phyloP scores from a whole-genome alignment of 805 yeast species.

The Yarrowia sp. region DNA sequence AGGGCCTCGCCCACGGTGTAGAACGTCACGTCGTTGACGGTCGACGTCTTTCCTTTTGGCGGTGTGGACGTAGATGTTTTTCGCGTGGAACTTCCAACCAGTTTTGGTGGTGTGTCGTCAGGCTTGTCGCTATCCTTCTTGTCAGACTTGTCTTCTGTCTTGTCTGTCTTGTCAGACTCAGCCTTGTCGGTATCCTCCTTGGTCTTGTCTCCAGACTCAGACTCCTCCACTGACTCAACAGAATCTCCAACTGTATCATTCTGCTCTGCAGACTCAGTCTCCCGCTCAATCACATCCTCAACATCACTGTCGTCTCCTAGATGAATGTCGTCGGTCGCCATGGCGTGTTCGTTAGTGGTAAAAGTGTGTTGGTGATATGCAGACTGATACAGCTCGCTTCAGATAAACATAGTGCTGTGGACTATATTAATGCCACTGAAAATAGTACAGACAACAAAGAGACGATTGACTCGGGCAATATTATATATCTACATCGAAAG shows the following conservation, averaged over 20 bases:
- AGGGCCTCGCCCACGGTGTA: not conserved
- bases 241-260: too few relatives aligned
- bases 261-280: not conserved
- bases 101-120: not conserved
- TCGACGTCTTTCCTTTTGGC: not conserved
- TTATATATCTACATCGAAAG: too few relatives aligned
- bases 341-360: not conserved
- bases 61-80: not conserved
- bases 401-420: too few relatives aligned
- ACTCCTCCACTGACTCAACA: not conserved
- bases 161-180: not conserved
- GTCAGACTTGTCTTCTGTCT: not conserved
- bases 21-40: not conserved
- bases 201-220: not conserved
- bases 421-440: too few relatives aligned
- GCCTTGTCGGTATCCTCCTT: not conserved
- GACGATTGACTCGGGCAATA: too few relatives aligned
- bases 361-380: not conserved
- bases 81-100: too few relatives aligned
- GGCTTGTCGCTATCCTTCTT: not conserved
- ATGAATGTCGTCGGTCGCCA: slow-evolving; percentile 2
- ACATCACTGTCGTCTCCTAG: slow-evolving; percentile 5
- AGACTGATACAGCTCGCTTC: not conserved
- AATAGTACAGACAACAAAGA: too few relatives aligned
- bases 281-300: not conserved